Conservation (phyloP, 2,329 filamentous ascomycete genomes). For the Claviceps cyperi region DNA sequence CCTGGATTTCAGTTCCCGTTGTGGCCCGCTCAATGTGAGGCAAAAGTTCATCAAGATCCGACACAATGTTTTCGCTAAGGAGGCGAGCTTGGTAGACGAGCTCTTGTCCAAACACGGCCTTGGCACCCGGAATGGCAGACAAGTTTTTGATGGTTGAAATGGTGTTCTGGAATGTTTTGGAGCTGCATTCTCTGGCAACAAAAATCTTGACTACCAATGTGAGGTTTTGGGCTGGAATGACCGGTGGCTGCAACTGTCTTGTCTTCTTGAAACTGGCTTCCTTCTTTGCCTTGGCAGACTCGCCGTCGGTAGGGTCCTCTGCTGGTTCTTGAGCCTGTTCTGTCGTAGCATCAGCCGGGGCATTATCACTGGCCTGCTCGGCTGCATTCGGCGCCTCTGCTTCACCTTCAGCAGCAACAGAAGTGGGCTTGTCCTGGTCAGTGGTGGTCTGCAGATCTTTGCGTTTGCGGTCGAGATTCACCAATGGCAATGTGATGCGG, state of each 20-base stretch:
- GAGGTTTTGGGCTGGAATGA: conserved; percentile 79
- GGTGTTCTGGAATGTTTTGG: conserved; percentile 95
- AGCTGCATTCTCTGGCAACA: conserved; percentile 88
- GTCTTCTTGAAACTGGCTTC: conserved; percentile 33
- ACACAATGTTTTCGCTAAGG: conserved; percentile 70
- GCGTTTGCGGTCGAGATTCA: conserved; percentile 55
- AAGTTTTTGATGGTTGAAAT: conserved; percentile 98
- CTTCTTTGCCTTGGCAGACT: conserved; percentile 25
- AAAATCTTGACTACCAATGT: conserved; percentile 94
- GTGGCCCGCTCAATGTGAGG: conserved; percentile 76
- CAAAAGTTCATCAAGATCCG: conserved; percentile 71
- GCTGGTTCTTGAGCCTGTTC: conserved; percentile 13
- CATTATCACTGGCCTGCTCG: conserved; percentile 7
- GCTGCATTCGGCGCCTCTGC: conserved; percentile 18
- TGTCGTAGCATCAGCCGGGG: conserved; percentile 10
- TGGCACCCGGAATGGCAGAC: conserved; percentile 80
- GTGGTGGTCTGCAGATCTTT: conserved; percentile 24
- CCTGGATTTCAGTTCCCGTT: conserved; percentile 88
- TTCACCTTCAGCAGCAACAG: conserved; percentile 11
- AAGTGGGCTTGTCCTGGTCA: conserved; percentile 12
- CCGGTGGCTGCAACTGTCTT: conserved; percentile 58
- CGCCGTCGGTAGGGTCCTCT: conserved; percentile 13
- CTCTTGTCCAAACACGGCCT: conserved; percentile 83
- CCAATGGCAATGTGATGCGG: conserved; percentile 75
- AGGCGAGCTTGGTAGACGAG: conserved; percentile 75